Evolutionary conservation across 495 filamentous ascomycete species (phyloP), one percentile per base, ranked within the genome.

Genomic region (Penicillium daleae): DNA sequence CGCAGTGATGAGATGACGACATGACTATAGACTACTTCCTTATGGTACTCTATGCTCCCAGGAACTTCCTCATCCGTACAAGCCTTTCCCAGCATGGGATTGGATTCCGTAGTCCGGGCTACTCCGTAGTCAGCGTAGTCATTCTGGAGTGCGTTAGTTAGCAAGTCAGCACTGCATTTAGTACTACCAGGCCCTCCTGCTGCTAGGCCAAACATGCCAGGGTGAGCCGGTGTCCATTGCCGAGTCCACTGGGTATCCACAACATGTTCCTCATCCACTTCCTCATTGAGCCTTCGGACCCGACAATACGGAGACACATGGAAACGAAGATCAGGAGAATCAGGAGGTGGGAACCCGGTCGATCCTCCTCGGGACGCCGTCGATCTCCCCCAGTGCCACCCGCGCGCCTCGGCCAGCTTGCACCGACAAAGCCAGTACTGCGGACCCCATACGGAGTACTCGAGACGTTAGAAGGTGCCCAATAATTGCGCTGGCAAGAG

Each of bases 311-410:
- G 42, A 7, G 33, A 21, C 61, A 63, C 19, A 64, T 54, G 56
- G 56, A 59, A 59, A 54, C n/a, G 56, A 54, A 44, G 39, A 57
- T 50, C 31, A 58, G 24, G 51, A 42, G 33, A 26, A 40, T n/a
- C 24, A 22, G 51, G 51, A 40, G 33, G 26, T 56, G 33, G 44
- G n/a, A 37, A 49, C 48, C 61, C 56, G 49, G 56, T 59, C 49
- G 61, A 63, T 63, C 61, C 31, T 63, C n/a, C 50, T 48, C 61
- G 55, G 60, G 50, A 29, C 37, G 24, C 4, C 32, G 61, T 63
- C 56, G 61, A 63, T 63, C 60, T 31, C 56, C 29, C 24, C 27
- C 39, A 24, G 27, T 49, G 46, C 24, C 46, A 24, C 21, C 44
- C 24, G 44, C 21, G 42, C 46, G 46, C 46, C 46, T 50, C 46